A percentile compares a stretch with the other conserved stretches of the same genome.
Evolutionary conservation across 2,329 filamentous ascomycete species (phyloP).

Genomic region (Dothideomycetes sp.): DNA sequence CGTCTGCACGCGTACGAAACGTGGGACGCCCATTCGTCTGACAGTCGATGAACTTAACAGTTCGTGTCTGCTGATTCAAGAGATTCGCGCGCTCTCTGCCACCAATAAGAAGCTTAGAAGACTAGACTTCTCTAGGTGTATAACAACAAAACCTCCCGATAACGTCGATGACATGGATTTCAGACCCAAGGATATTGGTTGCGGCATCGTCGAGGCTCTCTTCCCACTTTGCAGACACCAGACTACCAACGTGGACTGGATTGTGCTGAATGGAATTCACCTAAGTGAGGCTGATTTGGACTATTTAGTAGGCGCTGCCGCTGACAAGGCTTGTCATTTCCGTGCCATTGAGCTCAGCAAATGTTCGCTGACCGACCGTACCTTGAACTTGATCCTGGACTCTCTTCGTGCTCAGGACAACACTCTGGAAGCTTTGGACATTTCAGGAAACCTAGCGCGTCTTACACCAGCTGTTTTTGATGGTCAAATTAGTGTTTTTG

Average conservation of each 20-base stretch:
- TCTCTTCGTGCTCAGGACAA: slow-evolving; percentile 55
- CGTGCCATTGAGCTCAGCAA: slow-evolving; percentile 59
- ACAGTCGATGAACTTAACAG: slow-evolving; percentile 44
- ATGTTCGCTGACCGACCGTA: slow-evolving; percentile 50
- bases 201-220: slow-evolving; percentile 60
- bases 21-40: slow-evolving; percentile 46
- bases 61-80: slow-evolving; percentile 56
- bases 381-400: slow-evolving; percentile 54
- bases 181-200: slow-evolving; percentile 49
- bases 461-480: slow-evolving; percentile 57
- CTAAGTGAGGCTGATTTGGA: slow-evolving; percentile 64
- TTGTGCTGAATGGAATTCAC: slow-evolving; percentile 57
- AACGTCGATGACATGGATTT: slow-evolving; percentile 37
- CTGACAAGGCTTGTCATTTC: slow-evolving; percentile 54
- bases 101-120: slow-evolving; percentile 55
- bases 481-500: slow-evolving; percentile 57
- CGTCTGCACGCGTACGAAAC: slow-evolving; percentile 50
- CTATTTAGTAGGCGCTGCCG: slow-evolving; percentile 57
- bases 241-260: slow-evolving; percentile 62
- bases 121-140: slow-evolving; percentile 56
- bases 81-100: slow-evolving; percentile 57
- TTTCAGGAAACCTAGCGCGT: slow-evolving; percentile 58
- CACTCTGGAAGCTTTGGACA: slow-evolving; percentile 57
- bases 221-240: slow-evolving; percentile 59
- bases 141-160: slow-evolving; percentile 44